Evolutionary conservation across 441 rosid species (phyloP).

Genomic region (Lepidium campestre): DNA sequence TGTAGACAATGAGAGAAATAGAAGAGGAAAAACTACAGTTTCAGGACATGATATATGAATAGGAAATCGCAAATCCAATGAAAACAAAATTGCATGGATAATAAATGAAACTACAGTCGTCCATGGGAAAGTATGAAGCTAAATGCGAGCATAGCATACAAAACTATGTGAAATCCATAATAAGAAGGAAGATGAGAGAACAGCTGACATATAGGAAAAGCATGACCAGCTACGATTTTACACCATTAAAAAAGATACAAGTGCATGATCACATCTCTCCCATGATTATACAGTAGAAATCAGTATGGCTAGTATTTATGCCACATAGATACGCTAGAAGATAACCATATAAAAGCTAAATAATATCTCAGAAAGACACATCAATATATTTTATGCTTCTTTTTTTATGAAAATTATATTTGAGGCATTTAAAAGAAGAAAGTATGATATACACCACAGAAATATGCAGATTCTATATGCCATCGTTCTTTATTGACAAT

Average conservation of each 20-base stretch:
- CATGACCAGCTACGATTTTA: background rate
- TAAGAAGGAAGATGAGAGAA: background rate
- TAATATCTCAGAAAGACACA: slow-evolving; percentile 6
- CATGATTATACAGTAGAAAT: background rate
- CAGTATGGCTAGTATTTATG: background rate
- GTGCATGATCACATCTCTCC: background rate
- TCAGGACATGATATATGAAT: background rate
- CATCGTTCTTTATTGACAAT: background rate
- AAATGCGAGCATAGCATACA: background rate
- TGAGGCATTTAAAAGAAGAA: background rate
- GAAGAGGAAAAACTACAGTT: background rate
- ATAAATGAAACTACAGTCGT: background rate
- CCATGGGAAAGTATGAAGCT: background rate
- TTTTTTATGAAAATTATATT: background rate
- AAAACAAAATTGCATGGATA: background rate
- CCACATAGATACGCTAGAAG: background rate
- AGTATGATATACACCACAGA: background rate
- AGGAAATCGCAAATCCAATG: background rate
- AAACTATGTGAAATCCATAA: background rate
- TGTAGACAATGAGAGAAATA: background rate
- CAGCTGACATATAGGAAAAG: background rate
- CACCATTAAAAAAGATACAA: background rate
- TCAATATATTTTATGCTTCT: background rate
- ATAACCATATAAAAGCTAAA: background rate
- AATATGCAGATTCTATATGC: slow-evolving; percentile 11